These are phyloP conservation scores for Alopecurus myosuroides DNA, from an alignment of 176 grass and related monocot species.

Conservation along the genomic window DNA sequence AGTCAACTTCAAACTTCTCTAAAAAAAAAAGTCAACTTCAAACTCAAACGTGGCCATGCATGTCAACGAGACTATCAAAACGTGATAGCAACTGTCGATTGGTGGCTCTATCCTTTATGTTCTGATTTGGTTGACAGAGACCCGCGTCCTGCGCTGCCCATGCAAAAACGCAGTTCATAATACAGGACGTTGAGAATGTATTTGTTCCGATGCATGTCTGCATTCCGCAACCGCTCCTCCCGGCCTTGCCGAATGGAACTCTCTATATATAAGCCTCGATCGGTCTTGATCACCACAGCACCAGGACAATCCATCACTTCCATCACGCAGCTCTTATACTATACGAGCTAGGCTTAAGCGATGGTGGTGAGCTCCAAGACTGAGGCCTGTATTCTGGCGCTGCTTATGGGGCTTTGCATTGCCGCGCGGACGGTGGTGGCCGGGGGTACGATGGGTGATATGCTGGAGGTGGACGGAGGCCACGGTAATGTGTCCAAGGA, in stretches of 20 bases:
- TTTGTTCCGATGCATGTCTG: background rate
- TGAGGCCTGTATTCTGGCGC: background rate
- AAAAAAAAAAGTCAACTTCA: too few relatives aligned
- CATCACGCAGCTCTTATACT: background rate
- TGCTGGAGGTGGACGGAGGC: conserved; percentile 32
- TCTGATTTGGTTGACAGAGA: background rate
- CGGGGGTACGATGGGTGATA: conserved; percentile 1
- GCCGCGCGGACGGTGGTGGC: background rate
- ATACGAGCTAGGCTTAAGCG: background rate
- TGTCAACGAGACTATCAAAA: too few relatives aligned
- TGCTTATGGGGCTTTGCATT: conserved; percentile 13
- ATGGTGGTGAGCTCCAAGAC: background rate
- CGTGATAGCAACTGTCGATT: background rate
- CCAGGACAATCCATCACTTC: background rate
- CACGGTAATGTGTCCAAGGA: conserved; percentile 15
- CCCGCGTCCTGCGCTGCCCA: too few relatives aligned
- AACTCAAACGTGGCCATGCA: too few relatives aligned
- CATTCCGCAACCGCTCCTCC: too few relatives aligned
- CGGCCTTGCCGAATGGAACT: background rate
- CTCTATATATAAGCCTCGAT: background rate
- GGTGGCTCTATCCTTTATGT: background rate
- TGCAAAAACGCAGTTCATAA: background rate
- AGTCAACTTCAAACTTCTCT: too few relatives aligned
- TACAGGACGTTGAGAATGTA: background rate
- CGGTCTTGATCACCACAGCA: background rate